Evolutionary conservation across 192 early-diverging fungal genomes (phyloP).

Genomic region (Chytriomyces confervae): DNA sequence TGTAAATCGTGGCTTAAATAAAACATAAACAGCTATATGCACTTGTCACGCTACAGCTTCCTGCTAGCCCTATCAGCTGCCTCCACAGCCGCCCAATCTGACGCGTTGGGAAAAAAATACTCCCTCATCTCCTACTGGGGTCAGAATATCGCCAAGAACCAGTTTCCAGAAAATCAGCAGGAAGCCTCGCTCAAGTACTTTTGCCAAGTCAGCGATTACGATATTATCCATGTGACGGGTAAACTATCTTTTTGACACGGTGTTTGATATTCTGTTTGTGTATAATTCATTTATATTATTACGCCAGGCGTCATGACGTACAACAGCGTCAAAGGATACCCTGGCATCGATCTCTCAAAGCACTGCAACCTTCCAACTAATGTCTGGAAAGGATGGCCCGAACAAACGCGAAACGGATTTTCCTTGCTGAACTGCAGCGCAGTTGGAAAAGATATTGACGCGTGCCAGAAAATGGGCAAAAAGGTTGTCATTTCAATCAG

Average conservation of each 20-base stretch:
- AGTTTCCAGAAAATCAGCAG: background rate
- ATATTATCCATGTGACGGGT: background rate
- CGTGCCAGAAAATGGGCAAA: conserved; percentile 75
- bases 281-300: background rate
- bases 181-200: conserved; percentile 39
- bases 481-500: conserved; percentile 75
- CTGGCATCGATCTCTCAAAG: conserved; percentile 70
- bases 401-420: conserved; percentile 59
- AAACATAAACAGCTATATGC: too few species aligned
- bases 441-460: conserved; percentile 69
- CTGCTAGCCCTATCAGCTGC: too few species aligned
- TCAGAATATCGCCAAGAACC: conserved; percentile 41
- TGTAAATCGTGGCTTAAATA: too few species aligned
- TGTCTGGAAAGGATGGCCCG: conserved; percentile 37
- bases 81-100: background rate
- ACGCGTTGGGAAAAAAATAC: background rate
- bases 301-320: conserved; percentile 59
- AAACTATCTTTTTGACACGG: background rate
- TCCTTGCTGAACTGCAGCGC: conserved; percentile 69
- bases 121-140: conserved; percentile 45
- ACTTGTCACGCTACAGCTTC: too few species aligned
- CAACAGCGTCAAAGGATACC: conserved; percentile 55
- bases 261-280: background rate
- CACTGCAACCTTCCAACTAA: conserved; percentile 57
- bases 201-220: conserved; percentile 31